These are phyloP conservation scores for Jasminum sambac DNA, from an alignment of 257 asterid genomes.

Conservation along the genomic window DNA sequence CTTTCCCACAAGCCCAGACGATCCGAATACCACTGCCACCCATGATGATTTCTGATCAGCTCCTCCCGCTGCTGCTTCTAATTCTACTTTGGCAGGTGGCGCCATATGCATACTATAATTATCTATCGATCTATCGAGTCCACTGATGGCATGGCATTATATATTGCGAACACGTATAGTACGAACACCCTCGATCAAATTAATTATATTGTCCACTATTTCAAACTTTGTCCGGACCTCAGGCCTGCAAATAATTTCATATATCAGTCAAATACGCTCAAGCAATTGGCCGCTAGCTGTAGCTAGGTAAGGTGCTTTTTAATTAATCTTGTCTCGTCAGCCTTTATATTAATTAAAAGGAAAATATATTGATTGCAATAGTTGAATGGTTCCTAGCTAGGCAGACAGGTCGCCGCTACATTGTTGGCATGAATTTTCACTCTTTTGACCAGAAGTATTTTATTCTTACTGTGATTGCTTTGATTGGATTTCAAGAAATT, in stretches of 20 bases:
- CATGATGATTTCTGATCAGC: constrained; percentile 1
- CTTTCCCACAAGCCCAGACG: constrained; percentile 76
- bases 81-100: constrained; percentile 9
- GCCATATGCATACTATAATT: not conserved
- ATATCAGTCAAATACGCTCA: not conserved
- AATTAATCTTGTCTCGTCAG: not conserved
- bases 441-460: constrained; percentile 8
- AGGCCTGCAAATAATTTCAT: not conserved
- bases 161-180: too few relatives aligned
- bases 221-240: not conserved
- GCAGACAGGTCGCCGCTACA: constrained; percentile 33
- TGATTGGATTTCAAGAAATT: too few relatives aligned
- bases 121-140: not conserved
- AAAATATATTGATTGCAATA: constrained; percentile 11
- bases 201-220: not conserved
- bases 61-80: not conserved
- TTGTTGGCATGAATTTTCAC: constrained; percentile 45
- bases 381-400: constrained; percentile 22
- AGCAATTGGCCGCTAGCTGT: not conserved
- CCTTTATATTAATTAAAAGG: not conserved
- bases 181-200: too few relatives aligned
- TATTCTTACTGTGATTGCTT: not conserved
- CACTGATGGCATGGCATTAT: not conserved
- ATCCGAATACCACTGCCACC: constrained; percentile 80
- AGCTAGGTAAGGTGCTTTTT: not conserved